Evolutionary conservation across 305 asterid species (phyloP).

Genomic region (Rubia tinctorum): DNA sequence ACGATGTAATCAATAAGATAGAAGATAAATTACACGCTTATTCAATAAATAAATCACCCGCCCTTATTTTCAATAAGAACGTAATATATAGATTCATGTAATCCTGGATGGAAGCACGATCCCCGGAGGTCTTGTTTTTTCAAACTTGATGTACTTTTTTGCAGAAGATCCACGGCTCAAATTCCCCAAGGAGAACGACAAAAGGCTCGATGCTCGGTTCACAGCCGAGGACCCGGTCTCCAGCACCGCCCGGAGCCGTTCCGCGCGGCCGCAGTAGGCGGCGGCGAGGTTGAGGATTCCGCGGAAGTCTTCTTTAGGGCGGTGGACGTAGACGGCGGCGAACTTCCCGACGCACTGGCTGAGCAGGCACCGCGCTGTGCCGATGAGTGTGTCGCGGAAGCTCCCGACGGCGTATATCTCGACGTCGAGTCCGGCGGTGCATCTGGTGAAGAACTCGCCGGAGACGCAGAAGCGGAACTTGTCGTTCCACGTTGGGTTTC

Average conservation of each 20-base stretch:
- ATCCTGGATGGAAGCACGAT: too few relatives aligned
- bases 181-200: too few relatives aligned
- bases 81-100: too few relatives aligned
- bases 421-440: constrained; percentile 74
- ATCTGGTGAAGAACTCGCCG: constrained; percentile 51
- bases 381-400: constrained; percentile 54
- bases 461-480: constrained; percentile 77
- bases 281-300: constrained; percentile 82
- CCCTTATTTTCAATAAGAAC: too few relatives aligned
- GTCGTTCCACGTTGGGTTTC: constrained; percentile 94
- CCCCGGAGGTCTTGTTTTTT: too few relatives aligned
- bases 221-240: constrained; percentile 43
- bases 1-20: too few relatives aligned
- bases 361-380: constrained; percentile 68
- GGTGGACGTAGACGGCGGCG: constrained; percentile 54
- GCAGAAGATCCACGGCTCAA: too few relatives aligned
- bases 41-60: too few relatives aligned
- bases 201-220: too few relatives aligned
- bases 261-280: constrained; percentile 28
- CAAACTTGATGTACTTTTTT: too few relatives aligned
- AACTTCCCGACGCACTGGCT: constrained; percentile 39
- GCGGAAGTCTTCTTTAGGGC: constrained; percentile 49
- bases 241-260: constrained; percentile 27
- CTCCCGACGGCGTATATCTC: constrained; percentile 69
- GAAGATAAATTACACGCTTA: too few relatives aligned